These are phyloP conservation scores for Dipteronia dyeriana DNA, from an alignment of 345 rosid genomes.

Conservation along the genomic window DNA sequence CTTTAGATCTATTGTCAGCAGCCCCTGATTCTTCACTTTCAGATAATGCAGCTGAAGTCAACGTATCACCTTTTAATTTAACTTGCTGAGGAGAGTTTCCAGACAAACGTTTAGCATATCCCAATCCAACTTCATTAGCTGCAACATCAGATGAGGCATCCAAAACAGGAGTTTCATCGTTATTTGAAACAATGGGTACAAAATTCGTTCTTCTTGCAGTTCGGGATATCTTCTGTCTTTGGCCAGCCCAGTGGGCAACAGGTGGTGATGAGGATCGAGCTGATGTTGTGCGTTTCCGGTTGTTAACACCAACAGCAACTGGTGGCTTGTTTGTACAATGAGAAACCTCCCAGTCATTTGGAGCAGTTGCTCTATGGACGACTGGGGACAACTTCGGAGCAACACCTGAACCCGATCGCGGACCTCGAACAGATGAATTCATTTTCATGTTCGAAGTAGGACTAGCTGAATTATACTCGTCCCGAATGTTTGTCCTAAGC, in stretches of 20 bases:
- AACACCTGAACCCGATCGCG: conserved; percentile 67
- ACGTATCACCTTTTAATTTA: conserved; percentile 70
- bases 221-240: conserved; percentile 84
- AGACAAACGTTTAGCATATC: conserved; percentile 59
- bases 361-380: conserved; percentile 58
- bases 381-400: conserved; percentile 70
- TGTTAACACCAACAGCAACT: conserved; percentile 60
- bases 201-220: conserved; percentile 83
- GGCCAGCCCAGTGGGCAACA: conserved; percentile 82
- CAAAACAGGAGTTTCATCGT: conserved; percentile 62
- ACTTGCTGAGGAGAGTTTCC: conserved; percentile 78
- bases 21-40: conserved; percentile 93
- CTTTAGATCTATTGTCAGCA: conserved; percentile 74
- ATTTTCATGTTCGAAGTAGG: conserved; percentile 63
- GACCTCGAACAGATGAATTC: conserved; percentile 67
- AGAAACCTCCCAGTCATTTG: conserved; percentile 86
- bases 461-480: conserved; percentile 72
- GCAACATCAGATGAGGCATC: conserved; percentile 68
- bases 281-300: conserved; percentile 69
- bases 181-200: conserved; percentile 68
- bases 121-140: conserved; percentile 63
- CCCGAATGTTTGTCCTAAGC: conserved; percentile 67
- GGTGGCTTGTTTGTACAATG: conserved; percentile 76
- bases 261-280: conserved; percentile 81
- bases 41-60: conserved; percentile 69